Evolutionary conservation across 164 flowering plant genomes (phyloP), one percentile per base, ranked within the genome.

Genomic region (Chloranthus sessilifolius): DNA sequence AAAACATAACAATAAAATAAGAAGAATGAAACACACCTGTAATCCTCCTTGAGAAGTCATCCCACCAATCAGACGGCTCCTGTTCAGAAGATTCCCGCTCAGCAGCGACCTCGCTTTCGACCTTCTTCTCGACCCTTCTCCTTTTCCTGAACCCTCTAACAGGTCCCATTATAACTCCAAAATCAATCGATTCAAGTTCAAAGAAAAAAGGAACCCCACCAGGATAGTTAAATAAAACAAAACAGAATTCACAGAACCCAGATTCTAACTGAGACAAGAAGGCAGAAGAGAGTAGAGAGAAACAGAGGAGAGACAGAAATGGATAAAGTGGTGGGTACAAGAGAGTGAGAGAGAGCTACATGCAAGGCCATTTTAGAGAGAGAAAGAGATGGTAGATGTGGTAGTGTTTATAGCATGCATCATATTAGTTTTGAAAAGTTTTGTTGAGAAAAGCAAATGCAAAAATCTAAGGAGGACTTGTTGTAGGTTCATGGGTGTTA

Each of bases 11-110:
- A 9, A 23, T 8, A 24, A 41, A 68, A 41, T 24, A 57, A 25
- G n/a, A 15, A 35, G 58, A 6, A 28, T 27, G 36, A 26, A 2
- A 9, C 10, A 63, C 63, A 76, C 82, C 80, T 54, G 53, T 62
- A 62, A 67, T 72, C 61, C 72, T 64, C 60, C 58, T 70, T 7
- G 73, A 76, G 58, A 78, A 71, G 29, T 60, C 75, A 56, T 60
- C 72, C 82, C 83, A 78, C 81, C 83, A 81, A 64, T 76, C 80
- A 29, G 31, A 46, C 60, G 73, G 57, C 4, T 53, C 77, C 34
- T 72, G 56, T 53, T 69, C 71, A 1, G 73, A 53, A 36, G 71
- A 68, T 54, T 56, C 68, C 26, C 43, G 46, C 24, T 15, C 26
- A 19, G 36, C 56, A 15, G 9, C 19, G 40, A 36, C 56, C 41